These are phyloP conservation scores for Clavariopsis aquatica DNA, from an alignment of 495 filamentous ascomycete genomes.

Conservation along the genomic window DNA sequence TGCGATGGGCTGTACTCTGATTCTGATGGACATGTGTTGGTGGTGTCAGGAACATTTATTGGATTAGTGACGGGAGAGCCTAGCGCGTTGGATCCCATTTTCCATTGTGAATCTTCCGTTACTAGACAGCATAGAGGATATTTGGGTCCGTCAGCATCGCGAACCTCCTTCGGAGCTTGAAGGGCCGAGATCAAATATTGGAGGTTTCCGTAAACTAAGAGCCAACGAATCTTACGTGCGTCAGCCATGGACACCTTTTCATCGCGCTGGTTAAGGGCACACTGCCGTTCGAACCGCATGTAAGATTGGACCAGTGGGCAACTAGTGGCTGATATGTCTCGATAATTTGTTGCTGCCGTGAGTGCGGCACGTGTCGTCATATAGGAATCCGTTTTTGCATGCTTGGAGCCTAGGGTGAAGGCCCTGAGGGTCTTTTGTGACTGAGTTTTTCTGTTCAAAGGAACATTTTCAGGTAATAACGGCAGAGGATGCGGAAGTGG, in stretches of 20 bases:
- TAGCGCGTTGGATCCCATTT: slow-evolving; percentile 16
- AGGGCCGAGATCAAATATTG: slow-evolving; percentile 53
- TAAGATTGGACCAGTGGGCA: slow-evolving; percentile 50
- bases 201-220: slow-evolving; percentile 69
- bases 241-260: slow-evolving; percentile 48
- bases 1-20: slow-evolving; percentile 1
- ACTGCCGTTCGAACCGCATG: slow-evolving; percentile 50
- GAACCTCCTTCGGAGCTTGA: slow-evolving; percentile 45
- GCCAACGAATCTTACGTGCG: slow-evolving; percentile 60
- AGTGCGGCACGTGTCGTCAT: slow-evolving; percentile 42
- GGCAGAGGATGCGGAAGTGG: slow-evolving; percentile 61
- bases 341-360: slow-evolving; percentile 47
- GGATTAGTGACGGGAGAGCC: slow-evolving; percentile 10
- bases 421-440: slow-evolving; percentile 38
- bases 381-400: slow-evolving; percentile 40
- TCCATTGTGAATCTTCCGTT: slow-evolving; percentile 38
- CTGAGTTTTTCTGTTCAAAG: slow-evolving; percentile 24
- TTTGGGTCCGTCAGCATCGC: slow-evolving; percentile 37
- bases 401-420: slow-evolving; percentile 41
- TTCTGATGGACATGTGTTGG: slow-evolving; percentile 19
- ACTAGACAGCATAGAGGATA: slow-evolving; percentile 46
- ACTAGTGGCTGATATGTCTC: slow-evolving; percentile 37
- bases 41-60: slow-evolving; percentile 23
- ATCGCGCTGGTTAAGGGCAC: slow-evolving; percentile 42
- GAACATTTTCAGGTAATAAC: slow-evolving; percentile 53